phyloP scores from a whole-genome alignment of 441 rosid genomes.

The Theobroma grandiflorum region DNA sequence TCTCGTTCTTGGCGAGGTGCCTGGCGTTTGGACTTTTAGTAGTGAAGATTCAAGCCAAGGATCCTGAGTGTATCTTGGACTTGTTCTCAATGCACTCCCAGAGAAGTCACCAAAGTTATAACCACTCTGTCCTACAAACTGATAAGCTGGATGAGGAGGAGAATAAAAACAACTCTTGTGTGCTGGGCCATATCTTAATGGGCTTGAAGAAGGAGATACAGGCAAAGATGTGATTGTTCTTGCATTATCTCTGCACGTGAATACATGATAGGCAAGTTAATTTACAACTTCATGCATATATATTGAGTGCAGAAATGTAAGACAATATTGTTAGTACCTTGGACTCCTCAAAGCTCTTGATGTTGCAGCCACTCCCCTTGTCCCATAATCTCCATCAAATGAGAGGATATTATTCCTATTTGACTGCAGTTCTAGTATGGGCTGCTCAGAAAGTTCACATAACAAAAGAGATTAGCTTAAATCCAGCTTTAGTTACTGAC shows the following conservation, averaged over 20 bases:
- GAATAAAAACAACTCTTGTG: conserved; percentile 75
- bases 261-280: background rate
- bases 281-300: background rate
- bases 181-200: conserved; percentile 69
- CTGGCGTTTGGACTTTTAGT: conserved; percentile 57
- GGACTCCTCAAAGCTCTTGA: conserved; percentile 59
- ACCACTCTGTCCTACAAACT: conserved; percentile 57
- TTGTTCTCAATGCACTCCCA: conserved; percentile 57
- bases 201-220: conserved; percentile 93
- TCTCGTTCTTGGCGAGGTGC: conserved; percentile 67
- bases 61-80: conserved; percentile 49
- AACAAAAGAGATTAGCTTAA: conserved; percentile 24
- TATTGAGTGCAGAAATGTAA: background rate
- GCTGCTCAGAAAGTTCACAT: conserved; percentile 54
- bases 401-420: conserved; percentile 48
- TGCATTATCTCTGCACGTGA: conserved; percentile 62
- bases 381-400: conserved; percentile 56
- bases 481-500: background rate
- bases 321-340: conserved; percentile 49
- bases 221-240: conserved; percentile 83
- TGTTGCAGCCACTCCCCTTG: conserved; percentile 43
- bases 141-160: conserved; percentile 74
- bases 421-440: conserved; percentile 64
- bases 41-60: conserved; percentile 54
- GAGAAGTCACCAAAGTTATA: conserved; percentile 64